Conservation (phyloP, 1,284 basidiomycete genomes). For the Trichosporon inkin region DNA sequence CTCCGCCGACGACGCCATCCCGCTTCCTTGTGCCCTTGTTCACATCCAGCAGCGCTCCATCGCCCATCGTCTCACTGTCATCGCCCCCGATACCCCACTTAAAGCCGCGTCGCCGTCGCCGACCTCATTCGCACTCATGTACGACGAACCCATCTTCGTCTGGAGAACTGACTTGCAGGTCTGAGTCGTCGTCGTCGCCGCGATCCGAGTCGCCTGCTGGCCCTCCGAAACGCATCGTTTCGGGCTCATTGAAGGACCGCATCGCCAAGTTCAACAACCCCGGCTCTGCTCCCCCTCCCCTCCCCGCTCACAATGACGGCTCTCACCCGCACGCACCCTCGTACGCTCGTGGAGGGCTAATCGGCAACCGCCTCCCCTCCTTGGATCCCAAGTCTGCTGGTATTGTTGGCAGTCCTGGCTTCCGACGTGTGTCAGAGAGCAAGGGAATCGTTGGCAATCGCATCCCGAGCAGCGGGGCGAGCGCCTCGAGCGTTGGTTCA, state of each 20-base stretch:
- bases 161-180: conserved; percentile 8
- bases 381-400: conserved; percentile 45
- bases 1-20: not conserved
- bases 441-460: conserved; percentile 45
- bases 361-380: conserved; percentile 45
- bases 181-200: conserved; percentile 19
- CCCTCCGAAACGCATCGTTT: conserved; percentile 32
- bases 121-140: not conserved
- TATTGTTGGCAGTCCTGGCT: conserved; percentile 17
- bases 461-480: conserved; percentile 30
- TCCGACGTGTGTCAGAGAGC: conserved; percentile 38
- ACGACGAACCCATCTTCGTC: not conserved
- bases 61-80: not conserved
- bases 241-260: conserved; percentile 46
- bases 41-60: not conserved
- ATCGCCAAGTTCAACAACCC: conserved; percentile 50
- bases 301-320: conserved; percentile 40
- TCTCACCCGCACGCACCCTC: conserved; percentile 14
- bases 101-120: not conserved
- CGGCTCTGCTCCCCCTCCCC: conserved; percentile 32
- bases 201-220: conserved; percentile 15
- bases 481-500: conserved; percentile 6
- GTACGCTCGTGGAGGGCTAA: conserved; percentile 34
- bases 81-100: not conserved
- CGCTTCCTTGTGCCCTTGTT: not conserved